Base-by-base conservation (phyloP, 305 asterid genomes). In the Solanum hybrid region DNA sequence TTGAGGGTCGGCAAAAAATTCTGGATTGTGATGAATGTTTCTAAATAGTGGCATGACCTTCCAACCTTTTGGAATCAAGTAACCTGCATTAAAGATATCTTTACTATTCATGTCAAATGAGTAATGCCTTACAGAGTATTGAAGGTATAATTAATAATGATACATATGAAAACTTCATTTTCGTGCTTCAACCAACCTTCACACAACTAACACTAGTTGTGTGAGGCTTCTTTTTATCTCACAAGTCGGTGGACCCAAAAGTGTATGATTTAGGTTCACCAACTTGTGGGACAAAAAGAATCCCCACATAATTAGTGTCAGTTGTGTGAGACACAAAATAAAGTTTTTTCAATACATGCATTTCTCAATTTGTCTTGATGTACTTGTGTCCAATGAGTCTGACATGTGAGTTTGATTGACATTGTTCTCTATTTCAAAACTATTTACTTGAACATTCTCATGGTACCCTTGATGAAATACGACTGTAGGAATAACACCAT, bases 1-100 rank as follows among this genome's bases (percentile, higher is more conserved):
- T 89, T 94, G 94, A 86, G 99, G 99, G 37, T 96, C 94, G 78
- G 15, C 90, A 87, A 95, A 97, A 93, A 92, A 93, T 86, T 94
- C 96, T 26, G 99, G 97, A 93, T 95, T 96, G 92, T 96, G 98
- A 92, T 97, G 99, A 92, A 97, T 96, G 89, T 95, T 97, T 92
- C 99, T 94, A 92, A 97, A 96, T 68, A 97, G 87, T n/a, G 99
- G 99, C 98, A 97, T 95, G 41, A 97, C 98, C 92, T 97, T 97
- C 99, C 99, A 97, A 3, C 99, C 99, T 91, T 96, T 96, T 77
- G 98, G 99, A 89, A 97, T 96, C 22, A 95, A 92, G 92, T 94
- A 95, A 29, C 98, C 99, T 97, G 95, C 85, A 36, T 36, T 73
- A 61, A 73, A 33, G n/a, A 75, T 88, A 15, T 75, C 7, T 10